Base-by-base conservation (phyloP, 1,284 basidiomycete genomes). In the Takashimella koratensis region DNA sequence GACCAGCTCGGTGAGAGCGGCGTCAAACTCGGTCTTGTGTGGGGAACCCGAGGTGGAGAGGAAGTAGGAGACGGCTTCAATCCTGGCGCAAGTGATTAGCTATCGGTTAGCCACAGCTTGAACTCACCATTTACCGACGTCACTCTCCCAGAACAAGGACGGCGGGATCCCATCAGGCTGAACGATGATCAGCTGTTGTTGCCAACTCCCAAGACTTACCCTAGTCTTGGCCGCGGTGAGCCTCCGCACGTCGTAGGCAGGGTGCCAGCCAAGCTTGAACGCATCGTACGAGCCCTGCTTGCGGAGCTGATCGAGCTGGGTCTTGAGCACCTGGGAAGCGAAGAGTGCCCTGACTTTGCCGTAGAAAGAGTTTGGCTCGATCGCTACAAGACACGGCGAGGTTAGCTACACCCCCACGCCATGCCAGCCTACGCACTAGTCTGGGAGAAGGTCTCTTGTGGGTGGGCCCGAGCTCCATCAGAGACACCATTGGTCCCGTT, bases 221-320 rank as follows among this genome's bases (percentile, higher is more conserved):
- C 62, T 56, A 0, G 59, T 51, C 40, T 56, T 52, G 0, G 54
- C 67, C 1, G 59, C 60, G 3, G 56, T 36, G n/a, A 64, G 50
- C 21, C 58, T 47, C 6, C 64, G 48, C 5, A 67, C 57, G 43
- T 66, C 61, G 49, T 69, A 69, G 4, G 53, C 54, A 1, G 62
- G 61, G 47, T 67, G 64, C 67, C 67, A 69, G 24, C 60, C 20
- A 16, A 67, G 47, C 43, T 61, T 56, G 62, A 66, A 70, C 5
- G 67, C 66, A 42, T 70, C 63, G 52, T 70, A 70, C 50, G 59
- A 63, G 11, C 67, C 67, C 56, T 67, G 66, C 52, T 67, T 62
- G 21, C 54, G 54, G 11, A 70, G 41, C 54, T 67, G 67, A 20
- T 66, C 62, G 10, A 70, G 56, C 50, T 70, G 67, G 4, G 67